Base-by-base conservation (phyloP, 805 yeast species). In the Yarrowia alimentaria region DNA sequence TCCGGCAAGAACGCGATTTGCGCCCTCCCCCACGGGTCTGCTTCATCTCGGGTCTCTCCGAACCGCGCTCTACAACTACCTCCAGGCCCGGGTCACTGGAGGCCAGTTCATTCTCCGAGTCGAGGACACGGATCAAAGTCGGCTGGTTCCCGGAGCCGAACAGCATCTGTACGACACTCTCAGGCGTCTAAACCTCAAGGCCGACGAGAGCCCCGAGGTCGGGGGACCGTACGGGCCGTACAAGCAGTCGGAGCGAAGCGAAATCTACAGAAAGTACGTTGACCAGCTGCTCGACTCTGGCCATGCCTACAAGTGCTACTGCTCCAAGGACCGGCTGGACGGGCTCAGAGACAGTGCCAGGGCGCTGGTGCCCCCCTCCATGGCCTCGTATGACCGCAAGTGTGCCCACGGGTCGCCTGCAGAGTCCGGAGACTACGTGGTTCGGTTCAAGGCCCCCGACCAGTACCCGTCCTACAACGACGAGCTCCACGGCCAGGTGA, bases 1-100 rank as follows among this genome's bases (percentile, higher is more conserved):
- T 6, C 8, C 30, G 0, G 94, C 81, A 0, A 67, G 96, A 57
- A 86, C 98, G 1, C 69, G 99, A 56, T 93, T 93, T 67, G 99
- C 99, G 0, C 99, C 99, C 0, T 89, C 97, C 1, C 99, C 99
- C 1, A 93, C 99, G 0, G 99, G 99, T 0, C 78, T 78, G 55
- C 71, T 93, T n/a, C 99, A 93, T 64, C 64, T 93, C 54, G 99
- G 99, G 0, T 90, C 97, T 0, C 63, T 93, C 37, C 70, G 99
- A 64, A 93, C 99, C 0, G 98, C 98, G 0, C 66, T 93, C 14
- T 93, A 88, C 67, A 93, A 93, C 65, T 93, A 81, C 60, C 65
- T 93, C 13, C 68, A 86, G 12, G 98, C 99, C 0, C 79, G 72
- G 58, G 73, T 77, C 50, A 87, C 96, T 0, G 77, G 78, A 0